Evolutionary conservation across 2,329 filamentous ascomycete species (phyloP).

Genomic region (Aureobasidium uvarum): DNA sequence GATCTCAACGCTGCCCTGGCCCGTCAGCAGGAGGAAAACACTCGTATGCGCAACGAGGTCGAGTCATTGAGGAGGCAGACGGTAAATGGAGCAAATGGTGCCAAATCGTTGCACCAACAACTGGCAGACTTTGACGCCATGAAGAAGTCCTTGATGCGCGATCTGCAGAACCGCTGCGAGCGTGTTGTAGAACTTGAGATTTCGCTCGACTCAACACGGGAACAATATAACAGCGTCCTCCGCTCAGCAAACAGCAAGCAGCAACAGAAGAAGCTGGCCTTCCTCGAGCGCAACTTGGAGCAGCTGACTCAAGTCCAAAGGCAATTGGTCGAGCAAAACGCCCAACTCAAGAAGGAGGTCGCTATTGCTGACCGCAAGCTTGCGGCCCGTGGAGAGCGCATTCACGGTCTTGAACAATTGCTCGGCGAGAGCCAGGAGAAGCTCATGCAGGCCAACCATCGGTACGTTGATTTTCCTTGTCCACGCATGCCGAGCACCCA

Average conservation of each 20-base stretch:
- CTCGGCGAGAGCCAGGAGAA: conserved; percentile 98
- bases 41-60: conserved; percentile 74
- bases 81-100: conserved; percentile 60
- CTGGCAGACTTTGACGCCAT: conserved; percentile 98
- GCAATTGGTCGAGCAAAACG: conserved; percentile 97
- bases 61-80: conserved; percentile 74
- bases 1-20: conserved; percentile 73
- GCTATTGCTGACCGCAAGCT: conserved; percentile 97
- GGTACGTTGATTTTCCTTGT: conserved; percentile 59
- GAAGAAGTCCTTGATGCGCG: conserved; percentile 99
- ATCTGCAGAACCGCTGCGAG: conserved; percentile 97
- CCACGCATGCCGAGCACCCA: conserved; percentile 13
- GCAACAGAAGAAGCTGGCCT: conserved; percentile 99
- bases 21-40: conserved; percentile 77
- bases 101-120: conserved; percentile 93
- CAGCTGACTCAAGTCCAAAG: conserved; percentile 96
- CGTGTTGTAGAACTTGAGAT: conserved; percentile 96
- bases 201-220: conserved; percentile 90
- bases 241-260: conserved; percentile 96
- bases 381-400: conserved; percentile 93
- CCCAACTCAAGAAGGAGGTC: conserved; percentile 96
- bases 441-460: conserved; percentile 92
- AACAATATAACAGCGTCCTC: conserved; percentile 99
- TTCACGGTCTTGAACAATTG: conserved; percentile 86
- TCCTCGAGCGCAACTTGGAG: conserved; percentile 95